Evolutionary conservation across 2,329 filamentous ascomycete genomes (phyloP).

Genomic region (Trichoderma sp.): DNA sequence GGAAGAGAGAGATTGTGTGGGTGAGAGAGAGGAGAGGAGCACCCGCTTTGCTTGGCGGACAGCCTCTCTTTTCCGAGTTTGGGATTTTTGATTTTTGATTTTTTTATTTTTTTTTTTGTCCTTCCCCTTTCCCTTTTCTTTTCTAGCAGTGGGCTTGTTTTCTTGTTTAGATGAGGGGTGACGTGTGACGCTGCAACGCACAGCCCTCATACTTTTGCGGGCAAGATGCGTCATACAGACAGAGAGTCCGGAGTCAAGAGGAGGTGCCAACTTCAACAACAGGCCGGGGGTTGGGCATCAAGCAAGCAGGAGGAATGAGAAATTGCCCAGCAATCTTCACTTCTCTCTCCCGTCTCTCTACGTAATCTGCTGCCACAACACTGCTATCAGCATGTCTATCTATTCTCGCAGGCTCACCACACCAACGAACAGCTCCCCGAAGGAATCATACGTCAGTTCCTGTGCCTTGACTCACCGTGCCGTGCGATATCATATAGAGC

Average conservation of each 20-base stretch:
- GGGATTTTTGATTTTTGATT: not conserved
- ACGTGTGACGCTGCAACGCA: not conserved
- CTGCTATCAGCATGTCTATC: not conserved
- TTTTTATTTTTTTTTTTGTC: not conserved
- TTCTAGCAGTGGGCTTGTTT: not conserved
- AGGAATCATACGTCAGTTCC: not conserved
- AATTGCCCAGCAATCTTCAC: not conserved
- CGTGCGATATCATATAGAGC: not conserved
- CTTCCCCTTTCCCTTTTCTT: not conserved
- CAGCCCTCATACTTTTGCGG: not conserved
- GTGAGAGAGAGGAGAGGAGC: not conserved
- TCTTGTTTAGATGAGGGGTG: not conserved
- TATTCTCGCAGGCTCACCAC: not conserved
- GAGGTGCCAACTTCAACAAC: not conserved
- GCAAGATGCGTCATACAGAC: not conserved
- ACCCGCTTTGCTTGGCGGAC: not conserved
- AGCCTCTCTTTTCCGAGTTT: not conserved
- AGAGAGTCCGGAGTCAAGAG: not conserved
- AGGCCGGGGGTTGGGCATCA: not conserved
- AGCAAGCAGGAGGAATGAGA: too few relatives aligned
- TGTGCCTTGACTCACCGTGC: not conserved
- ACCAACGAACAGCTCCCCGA: not conserved
- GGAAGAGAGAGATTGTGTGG: too few relatives aligned
- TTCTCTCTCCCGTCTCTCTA: not conserved
- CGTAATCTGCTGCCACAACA: not conserved